phyloP scores from a whole-genome alignment of 2,329 filamentous ascomycete species.

The Penicillium hesseltinei region DNA sequence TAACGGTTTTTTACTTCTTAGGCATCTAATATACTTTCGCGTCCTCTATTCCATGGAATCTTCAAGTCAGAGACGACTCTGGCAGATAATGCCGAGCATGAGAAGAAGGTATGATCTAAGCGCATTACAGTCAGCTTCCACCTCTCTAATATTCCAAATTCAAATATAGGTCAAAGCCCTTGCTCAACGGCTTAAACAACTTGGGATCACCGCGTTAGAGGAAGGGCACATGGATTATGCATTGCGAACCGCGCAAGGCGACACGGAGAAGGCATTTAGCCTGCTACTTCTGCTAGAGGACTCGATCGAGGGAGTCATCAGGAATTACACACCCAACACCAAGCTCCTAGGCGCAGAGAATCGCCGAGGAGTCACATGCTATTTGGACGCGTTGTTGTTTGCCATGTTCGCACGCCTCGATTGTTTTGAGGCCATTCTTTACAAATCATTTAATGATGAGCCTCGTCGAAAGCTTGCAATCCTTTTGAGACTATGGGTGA shows the following conservation, averaged over 20 bases:
- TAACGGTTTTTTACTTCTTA: conserved; percentile 15
- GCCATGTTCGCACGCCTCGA: conserved; percentile 91
- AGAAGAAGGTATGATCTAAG: conserved; percentile 34
- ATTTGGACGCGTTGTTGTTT: conserved; percentile 85
- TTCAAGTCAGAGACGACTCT: conserved; percentile 29
- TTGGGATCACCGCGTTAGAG: conserved; percentile 57
- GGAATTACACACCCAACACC: conserved; percentile 68
- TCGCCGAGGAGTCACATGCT: conserved; percentile 84
- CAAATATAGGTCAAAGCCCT: conserved; percentile 51
- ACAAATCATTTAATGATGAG: conserved; percentile 72
- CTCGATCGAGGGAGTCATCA: conserved; percentile 74
- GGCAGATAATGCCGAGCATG: conserved; percentile 28
- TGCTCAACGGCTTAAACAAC: conserved; percentile 51
- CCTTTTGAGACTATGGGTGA: conserved; percentile 85
- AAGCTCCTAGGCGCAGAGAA: conserved; percentile 84
- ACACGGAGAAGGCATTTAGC: conserved; percentile 71
- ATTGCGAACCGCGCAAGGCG: conserved; percentile 62
- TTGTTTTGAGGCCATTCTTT: conserved; percentile 90
- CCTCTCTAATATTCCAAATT: conserved; percentile 12
- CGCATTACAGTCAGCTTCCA: background rate
- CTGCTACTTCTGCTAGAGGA: conserved; percentile 76
- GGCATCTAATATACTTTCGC: conserved; percentile 25
- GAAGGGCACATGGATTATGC: conserved; percentile 64
- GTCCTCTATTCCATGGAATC: conserved; percentile 31
- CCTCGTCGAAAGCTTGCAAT: conserved; percentile 70